Evolutionary conservation across 2,329 filamentous ascomycete species (phyloP).

Genomic region (Anthostomella pinea): DNA sequence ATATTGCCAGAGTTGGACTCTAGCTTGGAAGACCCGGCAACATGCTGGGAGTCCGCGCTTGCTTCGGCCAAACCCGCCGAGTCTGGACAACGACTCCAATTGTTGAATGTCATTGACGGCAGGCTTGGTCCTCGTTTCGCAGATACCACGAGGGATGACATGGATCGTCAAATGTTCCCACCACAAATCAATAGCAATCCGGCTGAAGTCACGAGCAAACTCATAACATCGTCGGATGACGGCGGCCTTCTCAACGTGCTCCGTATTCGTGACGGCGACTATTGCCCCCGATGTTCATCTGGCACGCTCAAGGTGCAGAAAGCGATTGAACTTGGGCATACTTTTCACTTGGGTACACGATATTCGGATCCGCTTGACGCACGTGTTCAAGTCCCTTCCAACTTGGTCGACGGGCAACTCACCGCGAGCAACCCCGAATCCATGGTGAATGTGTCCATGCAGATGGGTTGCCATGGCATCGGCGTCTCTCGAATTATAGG

Average conservation of each 20-base stretch:
- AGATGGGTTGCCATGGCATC: conserved; percentile 98
- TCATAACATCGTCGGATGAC: conserved; percentile 14
- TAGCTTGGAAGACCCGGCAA: conserved; percentile 58
- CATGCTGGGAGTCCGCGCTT: conserved; percentile 49
- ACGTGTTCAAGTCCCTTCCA: conserved; percentile 47
- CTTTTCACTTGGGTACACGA: conserved; percentile 86
- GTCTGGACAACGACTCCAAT: conserved; percentile 11
- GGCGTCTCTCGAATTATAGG: conserved; percentile 88
- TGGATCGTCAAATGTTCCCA: conserved; percentile 15
- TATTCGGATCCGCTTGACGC: conserved; percentile 77
- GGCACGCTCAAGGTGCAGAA: conserved; percentile 64
- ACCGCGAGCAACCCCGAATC: conserved; percentile 18
- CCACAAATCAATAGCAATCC: conserved; percentile 7
- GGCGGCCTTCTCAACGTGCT: conserved; percentile 58
- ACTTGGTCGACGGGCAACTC: conserved; percentile 14
- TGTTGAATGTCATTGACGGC: conserved; percentile 32
- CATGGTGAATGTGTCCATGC: conserved; percentile 53
- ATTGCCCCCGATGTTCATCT: conserved; percentile 66
- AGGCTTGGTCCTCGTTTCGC: conserved; percentile 27
- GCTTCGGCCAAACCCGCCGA: conserved; percentile 13
- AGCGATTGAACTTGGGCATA: conserved; percentile 90
- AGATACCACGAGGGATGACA: conserved; percentile 8
- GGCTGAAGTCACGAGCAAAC: conserved; percentile 13
- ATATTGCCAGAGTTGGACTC: conserved; percentile 67
- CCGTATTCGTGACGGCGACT: conserved; percentile 63